Base-by-base conservation (phyloP, 2,329 filamentous ascomycete genomes). In the Myriosclerotinia duriaeana region DNA sequence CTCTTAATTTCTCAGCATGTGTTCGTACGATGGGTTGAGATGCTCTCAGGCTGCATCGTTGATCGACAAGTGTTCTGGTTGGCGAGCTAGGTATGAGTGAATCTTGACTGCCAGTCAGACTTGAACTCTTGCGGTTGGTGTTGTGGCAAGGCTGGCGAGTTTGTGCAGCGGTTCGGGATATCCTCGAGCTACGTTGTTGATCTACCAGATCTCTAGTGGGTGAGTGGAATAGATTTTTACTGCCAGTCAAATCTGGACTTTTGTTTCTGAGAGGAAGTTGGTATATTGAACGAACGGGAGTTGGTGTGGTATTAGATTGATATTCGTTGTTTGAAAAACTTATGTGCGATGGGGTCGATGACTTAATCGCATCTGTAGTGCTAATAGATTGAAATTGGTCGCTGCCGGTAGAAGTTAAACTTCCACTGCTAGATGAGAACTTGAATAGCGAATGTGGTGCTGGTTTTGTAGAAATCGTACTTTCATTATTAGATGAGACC, bases 51-150 rank as follows among this genome's bases (percentile, higher is more conserved):
- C 8, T 26, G 15, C 58, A n/a, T 14, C 38, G 34, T 50, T 50
- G 44, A 5, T 36, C 44, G 1, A 4, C 11, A 26, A 40, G n/a
- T 20, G 20, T 50, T 26, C 34, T 36, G 2, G 14, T 22, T 2
- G 58, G 20, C 9, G 58, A 50, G 9, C 17, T 12, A 26, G 34
- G 30, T 61, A 61, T 50, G 5, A 61, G 14, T n/a, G 58, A 61
- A 61, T 50, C 58, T 61, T 61, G 58, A 4, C 58, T 61, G n/a
- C 58, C 58, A 38, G 44, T 38, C 44, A 61, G 38, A 40, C 34
- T 50, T 50, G 34, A 14, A 15, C 58, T 50, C 14, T 50, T 50
- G 34, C 44, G 26, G 1, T 50, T 9, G 46, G 5, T 40, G 12
- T 14, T 14, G 40, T 22, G 44, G 5, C n/a, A 50, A 61, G 44